Conservation (phyloP, 345 rosid genomes). For the Odontarrhena argentea region DNA sequence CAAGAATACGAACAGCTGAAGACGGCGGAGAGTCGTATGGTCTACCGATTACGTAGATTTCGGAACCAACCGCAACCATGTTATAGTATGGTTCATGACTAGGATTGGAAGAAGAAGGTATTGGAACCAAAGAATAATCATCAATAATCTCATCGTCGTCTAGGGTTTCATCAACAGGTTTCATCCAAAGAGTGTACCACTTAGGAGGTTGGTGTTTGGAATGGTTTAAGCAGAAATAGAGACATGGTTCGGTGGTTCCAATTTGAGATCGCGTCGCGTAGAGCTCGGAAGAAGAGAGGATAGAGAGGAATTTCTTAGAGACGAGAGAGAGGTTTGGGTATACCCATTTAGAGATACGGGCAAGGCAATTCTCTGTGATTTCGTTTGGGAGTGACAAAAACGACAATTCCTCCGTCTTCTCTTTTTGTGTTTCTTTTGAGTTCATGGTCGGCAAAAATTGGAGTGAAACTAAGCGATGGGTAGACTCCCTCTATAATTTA, state of each 20-base stretch:
- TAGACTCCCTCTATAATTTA: no score
- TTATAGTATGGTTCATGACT: neutral
- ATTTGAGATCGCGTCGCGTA: conserved; percentile 56
- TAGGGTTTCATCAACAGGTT: conserved; percentile 37
- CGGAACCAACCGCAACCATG: conserved; percentile 50
- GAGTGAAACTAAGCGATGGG: no score
- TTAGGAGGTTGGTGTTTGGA: neutral
- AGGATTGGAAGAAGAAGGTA: neutral
- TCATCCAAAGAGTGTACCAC: conserved; percentile 24
- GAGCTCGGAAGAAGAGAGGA: conserved; percentile 54
- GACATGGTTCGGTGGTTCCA: conserved; percentile 40
- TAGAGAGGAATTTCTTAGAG: conserved; percentile 53
- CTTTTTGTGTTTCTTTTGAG: neutral
- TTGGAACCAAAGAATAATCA: conserved; percentile 36
- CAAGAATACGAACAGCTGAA: conserved; percentile 58
- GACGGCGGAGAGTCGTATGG: conserved; percentile 33
- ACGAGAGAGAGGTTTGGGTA: conserved; percentile 61
- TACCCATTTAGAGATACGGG: conserved; percentile 55
- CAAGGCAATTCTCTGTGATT: conserved; percentile 52
- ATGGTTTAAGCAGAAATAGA: conserved; percentile 50
- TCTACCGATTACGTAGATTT: conserved; percentile 61
- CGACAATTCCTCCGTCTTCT: neutral
- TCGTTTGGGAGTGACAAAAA: conserved; percentile 47
- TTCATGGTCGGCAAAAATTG: neutral
- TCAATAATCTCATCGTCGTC: neutral